Base-by-base conservation (phyloP, 2,329 filamentous ascomycete genomes). In the Fusarium devonianum region DNA sequence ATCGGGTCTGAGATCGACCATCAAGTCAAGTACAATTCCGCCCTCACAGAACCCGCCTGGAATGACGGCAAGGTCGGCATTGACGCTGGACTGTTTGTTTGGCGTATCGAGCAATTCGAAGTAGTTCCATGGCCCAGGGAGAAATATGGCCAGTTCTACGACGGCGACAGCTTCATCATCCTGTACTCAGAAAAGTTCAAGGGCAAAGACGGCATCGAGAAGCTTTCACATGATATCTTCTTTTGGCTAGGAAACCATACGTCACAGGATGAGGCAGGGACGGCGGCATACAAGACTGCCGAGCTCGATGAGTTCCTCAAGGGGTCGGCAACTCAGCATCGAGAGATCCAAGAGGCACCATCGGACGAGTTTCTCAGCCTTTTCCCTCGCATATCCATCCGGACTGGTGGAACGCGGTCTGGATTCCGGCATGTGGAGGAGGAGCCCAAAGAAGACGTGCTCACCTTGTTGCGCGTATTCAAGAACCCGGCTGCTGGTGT, bases 201-300 rank as follows among this genome's bases (percentile, higher is more conserved):
- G 30, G 71, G 73, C 30, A 70, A 73, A 25, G 69, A 73, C n/a
- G 70, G 69, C 4, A 53, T 60, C 22, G 66, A 78, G 49, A 77
- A 74, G 59, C 72, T 87, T 4, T 73, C 71, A 30, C 85, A 88
- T 60, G 84, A 88, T 38, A 79, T 88, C 63, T 88, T 85, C 75
- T 88, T 88, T 73, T 89, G 85, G 85, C 77, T 88, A 1, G 86
- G 86, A 4, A 75, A 70, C 40, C 80, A 86, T 63, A 88, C 85
- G 1, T 79, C 82, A 3, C 84, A 87, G 71, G 86, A 88, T 56
- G 86, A 89, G 71, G 84, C 85, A 2, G 86, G 85, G 12, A 84
- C 81, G 0, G 86, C 86, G 0, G 85, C 86, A 2, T 87, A 89
- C 72, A 89, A 88, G 74, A 86, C 85, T 0, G 84, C 87, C 17